Conservation (phyloP, 1,139 yeast species). For the Eremothecium sinecaudum region DNA sequence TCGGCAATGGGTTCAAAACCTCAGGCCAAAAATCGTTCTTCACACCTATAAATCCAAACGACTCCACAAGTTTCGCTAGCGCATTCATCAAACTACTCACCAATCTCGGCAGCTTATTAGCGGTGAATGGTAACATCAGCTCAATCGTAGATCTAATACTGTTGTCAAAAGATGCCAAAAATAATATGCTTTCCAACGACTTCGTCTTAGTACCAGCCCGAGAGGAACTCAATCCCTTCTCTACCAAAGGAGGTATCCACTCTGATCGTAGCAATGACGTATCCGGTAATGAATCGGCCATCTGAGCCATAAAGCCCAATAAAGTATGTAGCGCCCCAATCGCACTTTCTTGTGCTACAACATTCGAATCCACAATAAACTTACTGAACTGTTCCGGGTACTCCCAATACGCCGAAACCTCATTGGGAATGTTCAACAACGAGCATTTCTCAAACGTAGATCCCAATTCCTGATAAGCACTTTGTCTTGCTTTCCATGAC, state of each 20-base stretch:
- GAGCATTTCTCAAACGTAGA: conserved; percentile 46
- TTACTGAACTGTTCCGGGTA: conserved; percentile 47
- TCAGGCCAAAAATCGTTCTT: conserved; percentile 51
- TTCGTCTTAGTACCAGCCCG: conserved; percentile 67
- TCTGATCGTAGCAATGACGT: conserved; percentile 33
- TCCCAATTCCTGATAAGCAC: conserved; percentile 65
- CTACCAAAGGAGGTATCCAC: conserved; percentile 57
- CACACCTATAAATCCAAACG: conserved; percentile 65
- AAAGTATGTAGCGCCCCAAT: conserved; percentile 47
- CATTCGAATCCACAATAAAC: conserved; percentile 69
- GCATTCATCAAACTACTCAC: conserved; percentile 61
- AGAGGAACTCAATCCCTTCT: conserved; percentile 61
- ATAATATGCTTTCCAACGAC: conserved; percentile 51
- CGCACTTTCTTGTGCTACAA: conserved; percentile 87
- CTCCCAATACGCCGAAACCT: conserved; percentile 42
- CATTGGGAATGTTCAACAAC: conserved; percentile 30
- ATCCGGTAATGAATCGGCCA: conserved; percentile 34
- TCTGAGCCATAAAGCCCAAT: conserved; percentile 41
- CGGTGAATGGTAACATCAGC: conserved; percentile 51
- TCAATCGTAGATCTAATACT: conserved; percentile 57
- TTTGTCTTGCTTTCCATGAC: conserved; percentile 81
- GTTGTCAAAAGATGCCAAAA: conserved; percentile 55
- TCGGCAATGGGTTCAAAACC: conserved; percentile 39
- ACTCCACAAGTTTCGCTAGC: conserved; percentile 44
- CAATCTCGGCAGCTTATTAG: conserved; percentile 66